Conservation (phyloP, 2,329 filamentous ascomycete genomes). For the Colletotrichum salicis region DNA sequence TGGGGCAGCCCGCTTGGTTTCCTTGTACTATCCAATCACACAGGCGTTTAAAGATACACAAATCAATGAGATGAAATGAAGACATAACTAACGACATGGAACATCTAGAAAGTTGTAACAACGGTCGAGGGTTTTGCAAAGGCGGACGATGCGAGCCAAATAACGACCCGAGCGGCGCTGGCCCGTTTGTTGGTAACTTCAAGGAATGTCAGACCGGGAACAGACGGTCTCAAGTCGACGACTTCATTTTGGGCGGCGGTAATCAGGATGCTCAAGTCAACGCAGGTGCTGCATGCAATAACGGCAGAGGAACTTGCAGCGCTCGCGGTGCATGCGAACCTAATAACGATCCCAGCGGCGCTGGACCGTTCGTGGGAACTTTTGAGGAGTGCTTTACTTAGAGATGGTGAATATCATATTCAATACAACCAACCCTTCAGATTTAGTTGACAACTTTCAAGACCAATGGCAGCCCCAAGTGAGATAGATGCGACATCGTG, state of each 20-base stretch:
- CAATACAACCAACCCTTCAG: too few species aligned
- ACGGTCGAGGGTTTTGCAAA: conserved; percentile 4
- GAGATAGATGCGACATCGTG: too few species aligned
- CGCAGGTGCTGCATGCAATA: background rate
- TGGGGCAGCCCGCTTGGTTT: too few species aligned
- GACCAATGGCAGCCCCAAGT: background rate
- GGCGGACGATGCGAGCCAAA: background rate
- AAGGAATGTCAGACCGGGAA: too few species aligned
- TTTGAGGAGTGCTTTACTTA: conserved; percentile 8
- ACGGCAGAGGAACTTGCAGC: conserved; percentile 1
- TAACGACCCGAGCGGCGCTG: background rate
- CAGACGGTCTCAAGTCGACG: too few species aligned
- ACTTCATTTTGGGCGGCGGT: too few species aligned
- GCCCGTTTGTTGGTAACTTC: too few species aligned
- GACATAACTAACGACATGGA: background rate
- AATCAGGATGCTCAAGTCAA: too few species aligned
- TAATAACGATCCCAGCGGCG: background rate
- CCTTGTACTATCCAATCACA: too few species aligned
- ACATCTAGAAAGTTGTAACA: conserved; percentile 11
- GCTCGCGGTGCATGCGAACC: background rate
- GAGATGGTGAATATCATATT: background rate
- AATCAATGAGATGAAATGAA: too few species aligned
- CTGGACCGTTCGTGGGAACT: background rate
- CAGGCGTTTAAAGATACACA: too few species aligned
- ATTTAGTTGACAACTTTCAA: background rate